These are phyloP conservation scores for Sordaria brevicollis DNA, from an alignment of 495 filamentous ascomycete genomes.

Conservation along the genomic window DNA sequence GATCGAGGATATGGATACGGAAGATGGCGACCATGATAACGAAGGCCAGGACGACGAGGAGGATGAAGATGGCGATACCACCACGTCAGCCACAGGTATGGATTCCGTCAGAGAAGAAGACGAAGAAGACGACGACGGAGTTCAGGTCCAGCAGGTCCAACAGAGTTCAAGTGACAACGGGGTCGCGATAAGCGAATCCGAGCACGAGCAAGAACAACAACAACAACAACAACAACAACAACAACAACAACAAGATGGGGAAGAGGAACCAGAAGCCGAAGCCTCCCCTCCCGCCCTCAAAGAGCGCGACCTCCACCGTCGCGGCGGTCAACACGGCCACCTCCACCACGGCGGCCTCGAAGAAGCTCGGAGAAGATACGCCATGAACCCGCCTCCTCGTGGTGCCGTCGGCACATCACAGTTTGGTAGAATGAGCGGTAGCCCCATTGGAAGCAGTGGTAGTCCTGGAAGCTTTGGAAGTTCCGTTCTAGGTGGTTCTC, in stretches of 20 bases:
- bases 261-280: conserved; percentile 7
- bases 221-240: too few relatives aligned
- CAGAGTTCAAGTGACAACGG: conserved; percentile 1
- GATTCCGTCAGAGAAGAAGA: not conserved
- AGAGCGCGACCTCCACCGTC: not conserved
- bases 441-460: not conserved
- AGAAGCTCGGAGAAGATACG: not conserved
- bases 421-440: not conserved
- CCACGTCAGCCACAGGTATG: not conserved
- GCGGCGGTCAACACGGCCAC: not conserved
- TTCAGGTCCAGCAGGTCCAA: not conserved
- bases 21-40: conserved; percentile 10
- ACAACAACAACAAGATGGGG: too few relatives aligned
- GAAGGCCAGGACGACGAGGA: conserved; percentile 4
- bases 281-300: conserved; percentile 15
- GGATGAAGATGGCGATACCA: conserved; percentile 2
- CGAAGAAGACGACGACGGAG: not conserved
- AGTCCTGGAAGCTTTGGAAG: not conserved
- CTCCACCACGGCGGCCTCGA: not conserved
- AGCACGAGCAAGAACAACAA: conserved; percentile 6
- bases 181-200: conserved; percentile 8
- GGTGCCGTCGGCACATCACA: not conserved
- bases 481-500: not conserved
- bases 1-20: not conserved
- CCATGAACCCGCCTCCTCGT: not conserved